A percentile compares a stretch with the other conserved stretches of the same genome.
Conservation (phyloP, 768 basidiomycete genomes). For the Tulasnella sp. region DNA sequence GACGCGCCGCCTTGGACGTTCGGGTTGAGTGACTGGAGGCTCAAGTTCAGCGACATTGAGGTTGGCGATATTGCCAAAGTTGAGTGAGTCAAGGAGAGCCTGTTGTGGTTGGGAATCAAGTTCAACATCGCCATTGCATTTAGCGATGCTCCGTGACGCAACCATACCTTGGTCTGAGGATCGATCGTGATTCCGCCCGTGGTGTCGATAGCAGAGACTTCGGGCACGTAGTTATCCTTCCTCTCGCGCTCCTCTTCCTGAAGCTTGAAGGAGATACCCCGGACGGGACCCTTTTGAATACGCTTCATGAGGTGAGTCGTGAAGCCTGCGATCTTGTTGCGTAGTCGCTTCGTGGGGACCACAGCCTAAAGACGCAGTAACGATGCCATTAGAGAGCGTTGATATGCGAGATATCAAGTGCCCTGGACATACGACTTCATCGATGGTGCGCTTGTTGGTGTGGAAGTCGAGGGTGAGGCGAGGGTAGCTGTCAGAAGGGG, state of each 20-base stretch:
- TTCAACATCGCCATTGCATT: no score
- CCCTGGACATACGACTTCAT: constrained; percentile 77
- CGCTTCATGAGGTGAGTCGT: constrained; percentile 99
- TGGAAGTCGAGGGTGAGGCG: constrained; percentile 99
- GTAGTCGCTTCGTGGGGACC: constrained; percentile 96
- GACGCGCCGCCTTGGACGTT: constrained; percentile 68
- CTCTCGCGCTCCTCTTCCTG: constrained; percentile 99
- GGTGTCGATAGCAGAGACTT: constrained; percentile 91
- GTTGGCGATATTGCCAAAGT: constrained; percentile 81
- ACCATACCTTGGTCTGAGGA: constrained; percentile 82
- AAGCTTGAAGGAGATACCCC: constrained; percentile 99
- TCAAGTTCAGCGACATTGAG: constrained; percentile 67
- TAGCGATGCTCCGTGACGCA: no score
- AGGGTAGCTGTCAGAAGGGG: constrained; percentile 73
- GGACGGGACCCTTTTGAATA: constrained; percentile 96
- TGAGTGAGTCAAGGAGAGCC: constrained; percentile 86
- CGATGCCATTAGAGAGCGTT: constrained; percentile 19
- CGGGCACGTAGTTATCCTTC: constrained; percentile 99
- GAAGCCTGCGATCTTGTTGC: constrained; percentile 99
- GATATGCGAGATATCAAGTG: neutral
- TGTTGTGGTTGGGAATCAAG: no score
- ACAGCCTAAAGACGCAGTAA: constrained; percentile 53
- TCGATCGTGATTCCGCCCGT: constrained; percentile 77
- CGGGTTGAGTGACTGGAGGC: constrained; percentile 50
- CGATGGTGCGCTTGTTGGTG: constrained; percentile 98